phyloP scores from a whole-genome alignment of 768 basidiomycete genomes.

The Amanita rubescens region DNA sequence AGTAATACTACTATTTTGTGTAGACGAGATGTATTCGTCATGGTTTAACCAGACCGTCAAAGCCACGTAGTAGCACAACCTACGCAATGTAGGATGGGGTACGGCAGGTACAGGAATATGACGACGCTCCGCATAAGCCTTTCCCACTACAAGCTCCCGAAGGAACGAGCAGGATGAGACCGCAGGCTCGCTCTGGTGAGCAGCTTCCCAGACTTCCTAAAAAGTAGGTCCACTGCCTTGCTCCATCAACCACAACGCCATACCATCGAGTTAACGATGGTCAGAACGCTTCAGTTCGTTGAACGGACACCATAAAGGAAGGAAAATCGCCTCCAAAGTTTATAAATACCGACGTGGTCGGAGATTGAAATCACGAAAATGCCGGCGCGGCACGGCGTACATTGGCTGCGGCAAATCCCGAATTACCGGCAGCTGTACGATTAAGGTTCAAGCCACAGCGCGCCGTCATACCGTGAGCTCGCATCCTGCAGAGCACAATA shows the following conservation, averaged over 20 bases:
- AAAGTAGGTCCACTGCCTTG: slow-evolving; percentile 2
- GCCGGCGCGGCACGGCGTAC: too few relatives aligned
- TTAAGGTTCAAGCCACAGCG: slow-evolving; percentile 43
- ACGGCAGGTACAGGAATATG: slow-evolving; percentile 8
- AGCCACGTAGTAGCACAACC: slow-evolving; percentile 7
- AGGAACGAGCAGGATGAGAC: slow-evolving; percentile 1
- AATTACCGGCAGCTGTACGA: slow-evolving; percentile 22
- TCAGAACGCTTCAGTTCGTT: slow-evolving; percentile 5
- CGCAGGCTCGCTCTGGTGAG: slow-evolving; percentile 4
- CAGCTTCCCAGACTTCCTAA: slow-evolving; percentile 2
- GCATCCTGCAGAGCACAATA: slow-evolving; percentile 32
- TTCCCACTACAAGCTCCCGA: slow-evolving; percentile 4
- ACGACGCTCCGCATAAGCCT: slow-evolving; percentile 1
- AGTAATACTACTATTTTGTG: too few relatives aligned
- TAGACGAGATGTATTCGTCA: slow-evolving; percentile 4
- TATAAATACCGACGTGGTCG: not conserved
- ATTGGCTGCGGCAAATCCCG: slow-evolving; percentile 14
- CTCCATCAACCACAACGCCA: slow-evolving; percentile 7
- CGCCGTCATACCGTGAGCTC: slow-evolving; percentile 8
- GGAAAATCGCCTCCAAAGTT: not conserved
- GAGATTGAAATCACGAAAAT: not conserved
- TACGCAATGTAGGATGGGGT: not conserved
- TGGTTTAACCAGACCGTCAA: slow-evolving; percentile 8
- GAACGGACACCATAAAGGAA: slow-evolving; percentile 4
- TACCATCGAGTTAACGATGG: not conserved